Percentiles rank a stretch among this genome's conserved stretches.
These are phyloP conservation scores for Lycium ferocissimum DNA, from an alignment of 257 asterid species.

Conservation along the genomic window DNA sequence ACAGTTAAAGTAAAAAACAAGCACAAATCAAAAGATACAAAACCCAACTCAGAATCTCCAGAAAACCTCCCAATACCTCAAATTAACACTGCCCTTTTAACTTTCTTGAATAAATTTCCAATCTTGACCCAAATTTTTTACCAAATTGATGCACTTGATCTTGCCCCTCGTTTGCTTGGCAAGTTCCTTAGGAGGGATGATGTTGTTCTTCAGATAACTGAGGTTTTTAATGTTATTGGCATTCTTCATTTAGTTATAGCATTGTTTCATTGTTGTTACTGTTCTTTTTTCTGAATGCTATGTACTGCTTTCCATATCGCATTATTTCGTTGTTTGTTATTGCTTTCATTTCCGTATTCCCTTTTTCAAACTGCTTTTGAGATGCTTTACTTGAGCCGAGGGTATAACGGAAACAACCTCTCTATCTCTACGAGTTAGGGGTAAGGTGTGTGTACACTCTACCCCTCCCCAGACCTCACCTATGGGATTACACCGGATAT, in stretches of 20 bases:
- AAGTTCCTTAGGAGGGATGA: constrained; percentile 81
- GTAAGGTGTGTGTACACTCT: too few species aligned
- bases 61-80: constrained; percentile 23
- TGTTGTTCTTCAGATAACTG: constrained; percentile 90
- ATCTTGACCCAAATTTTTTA: constrained; percentile 66
- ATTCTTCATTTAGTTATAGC: not conserved
- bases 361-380: too few species aligned
- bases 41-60: constrained; percentile 35
- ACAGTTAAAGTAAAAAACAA: constrained; percentile 36
- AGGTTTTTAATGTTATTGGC: constrained; percentile 45
- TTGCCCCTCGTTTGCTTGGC: constrained; percentile 94
- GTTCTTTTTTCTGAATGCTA: too few species aligned
- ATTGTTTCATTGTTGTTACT: too few species aligned
- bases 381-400: too few species aligned
- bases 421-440: too few species aligned
- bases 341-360: too few species aligned
- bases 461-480: too few species aligned
- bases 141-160: constrained; percentile 94
- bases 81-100: constrained; percentile 33
- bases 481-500: too few species aligned
- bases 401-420: too few species aligned
- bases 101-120: constrained; percentile 45
- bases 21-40: constrained; percentile 31
- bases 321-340: too few species aligned
- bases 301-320: too few species aligned